Evolutionary conservation across 1,284 basidiomycete species (phyloP), one percentile per base, ranked within the genome.

Genomic region (Erythrobasidium hasegawianum): DNA sequence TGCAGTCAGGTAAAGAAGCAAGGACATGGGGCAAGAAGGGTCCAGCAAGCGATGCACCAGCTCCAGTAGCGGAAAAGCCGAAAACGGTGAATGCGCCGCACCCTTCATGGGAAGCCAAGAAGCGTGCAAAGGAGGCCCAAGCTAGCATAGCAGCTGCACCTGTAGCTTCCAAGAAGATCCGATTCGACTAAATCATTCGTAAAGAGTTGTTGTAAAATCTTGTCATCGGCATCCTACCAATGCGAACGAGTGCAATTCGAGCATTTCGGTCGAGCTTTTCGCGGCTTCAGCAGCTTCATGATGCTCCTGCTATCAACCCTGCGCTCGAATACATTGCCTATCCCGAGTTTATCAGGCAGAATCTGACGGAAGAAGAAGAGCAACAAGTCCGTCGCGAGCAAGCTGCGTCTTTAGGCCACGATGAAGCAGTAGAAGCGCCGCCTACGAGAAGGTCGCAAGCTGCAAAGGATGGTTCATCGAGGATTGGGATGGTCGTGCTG

Each of bases 101-200:
- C 79, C 93, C 92, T 1, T 92, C 89, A 18, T 96, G 93, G 92
- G 89, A 89, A 77, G 92, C 92, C 2, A 95, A 93, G 78, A 83
- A 82, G 77, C 84, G 84, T 75, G 78, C 87, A 68, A 88, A 87
- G 76, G 86, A 88, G 78, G 78, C 76, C 69, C 76, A 79, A 71
- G 71, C 70, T 64, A 72, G 58, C 20, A 71, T 72, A 38, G 26
- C 64, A 11, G 68, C 60, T 2, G 69, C 67, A 14, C 77, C 74
- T 0, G 70, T 72, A 24, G 74, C 74, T 45, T 77, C 77, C 8
- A 80, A 81, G 70, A 82, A 82, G 75, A 81, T 82, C 67, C 77
- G 79, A 5, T 82, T 82, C 71, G 79, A 79, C 57, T 81, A 77
- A 38, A 11, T n/a, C n/a, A 18, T 14, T 52, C 3, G 38, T 7